These are phyloP conservation scores for Arabidopsis arenosa DNA, from an alignment of 345 rosid species.

Conservation along the genomic window DNA sequence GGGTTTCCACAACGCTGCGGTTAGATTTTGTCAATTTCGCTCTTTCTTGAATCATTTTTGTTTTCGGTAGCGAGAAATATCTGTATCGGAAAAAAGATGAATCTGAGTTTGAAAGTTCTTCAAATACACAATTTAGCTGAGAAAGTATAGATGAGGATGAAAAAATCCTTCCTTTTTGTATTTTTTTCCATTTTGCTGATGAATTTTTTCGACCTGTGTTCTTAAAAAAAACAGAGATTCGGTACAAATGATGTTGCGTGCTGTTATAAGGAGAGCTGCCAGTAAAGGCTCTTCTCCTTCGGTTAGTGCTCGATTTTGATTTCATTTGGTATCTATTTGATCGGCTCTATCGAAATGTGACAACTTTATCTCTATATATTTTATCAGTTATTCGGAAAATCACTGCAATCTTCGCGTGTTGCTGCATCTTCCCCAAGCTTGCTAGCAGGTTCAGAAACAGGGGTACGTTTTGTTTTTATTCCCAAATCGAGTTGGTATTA, in stretches of 20 bases:
- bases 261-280: conserved; percentile 29
- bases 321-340: background rate
- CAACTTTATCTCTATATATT: background rate
- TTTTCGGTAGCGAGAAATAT: background rate
- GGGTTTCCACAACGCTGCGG: background rate
- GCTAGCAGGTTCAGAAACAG: conserved; percentile 47
- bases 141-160: background rate
- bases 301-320: background rate
- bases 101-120: conserved; percentile 8
- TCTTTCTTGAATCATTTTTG: background rate
- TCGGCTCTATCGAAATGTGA: background rate
- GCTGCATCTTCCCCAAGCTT: conserved; percentile 50
- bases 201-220: background rate
- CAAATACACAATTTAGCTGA: background rate
- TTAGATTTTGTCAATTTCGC: background rate
- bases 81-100: background rate
- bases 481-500: background rate
- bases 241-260: conserved; percentile 24
- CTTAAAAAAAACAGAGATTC: conserved; percentile 13
- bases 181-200: background rate
- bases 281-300: conserved; percentile 23
- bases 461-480: conserved; percentile 47
- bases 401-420: conserved; percentile 50
- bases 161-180: background rate
- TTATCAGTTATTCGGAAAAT: conserved; percentile 37